A percentile compares a stretch with the other conserved stretches of the same genome.
phyloP scores from a whole-genome alignment of 2,329 filamentous ascomycete genomes.

The Intubia oerlemansii region DNA sequence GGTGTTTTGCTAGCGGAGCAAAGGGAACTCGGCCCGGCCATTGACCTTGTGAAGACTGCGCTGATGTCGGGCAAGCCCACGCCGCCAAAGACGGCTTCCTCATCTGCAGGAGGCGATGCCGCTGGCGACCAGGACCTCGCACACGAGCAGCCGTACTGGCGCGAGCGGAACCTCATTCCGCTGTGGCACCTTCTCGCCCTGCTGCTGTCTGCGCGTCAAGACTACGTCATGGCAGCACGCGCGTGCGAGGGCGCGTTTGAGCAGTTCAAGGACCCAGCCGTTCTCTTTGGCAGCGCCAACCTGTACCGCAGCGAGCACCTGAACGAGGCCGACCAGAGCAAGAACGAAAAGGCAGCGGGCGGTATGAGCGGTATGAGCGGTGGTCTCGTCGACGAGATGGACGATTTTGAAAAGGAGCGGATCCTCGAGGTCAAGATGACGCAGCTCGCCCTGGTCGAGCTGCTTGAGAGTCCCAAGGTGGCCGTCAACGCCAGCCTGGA shows the following conservation, averaged over 20 bases:
- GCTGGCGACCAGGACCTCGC: slow-evolving; percentile 21
- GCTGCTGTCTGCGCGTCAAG: slow-evolving; percentile 66
- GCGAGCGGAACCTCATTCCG: slow-evolving; percentile 48
- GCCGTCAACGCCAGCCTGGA: slow-evolving; percentile 82
- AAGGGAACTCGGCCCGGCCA: slow-evolving; percentile 57
- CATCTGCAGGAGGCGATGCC: no score
- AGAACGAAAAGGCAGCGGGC: no score
- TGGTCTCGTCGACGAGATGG: slow-evolving; percentile 58
- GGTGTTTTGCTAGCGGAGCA: slow-evolving; percentile 76
- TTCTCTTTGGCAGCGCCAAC: slow-evolving; percentile 45
- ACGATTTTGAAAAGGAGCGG: slow-evolving; percentile 61
- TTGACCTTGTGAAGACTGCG: slow-evolving; percentile 62
- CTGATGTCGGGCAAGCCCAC: slow-evolving; percentile 38
- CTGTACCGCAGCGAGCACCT: slow-evolving; percentile 46
- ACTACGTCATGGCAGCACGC: slow-evolving; percentile 58
- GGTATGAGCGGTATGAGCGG: slow-evolving; percentile 6
- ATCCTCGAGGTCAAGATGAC: slow-evolving; percentile 95
- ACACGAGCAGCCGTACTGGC: slow-evolving; percentile 31
- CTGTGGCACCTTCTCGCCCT: slow-evolving; percentile 84
- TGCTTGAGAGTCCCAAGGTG: slow-evolving; percentile 61
- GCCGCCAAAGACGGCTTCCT: no score
- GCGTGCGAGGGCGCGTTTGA: slow-evolving; percentile 84
- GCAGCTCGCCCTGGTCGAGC: slow-evolving; percentile 64
- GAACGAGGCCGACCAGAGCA: slow-evolving; percentile 24
- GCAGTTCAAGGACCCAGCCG: slow-evolving; percentile 53